phyloP scores from a whole-genome alignment of 2,329 filamentous ascomycete species.

The Anthostomella pinea region DNA sequence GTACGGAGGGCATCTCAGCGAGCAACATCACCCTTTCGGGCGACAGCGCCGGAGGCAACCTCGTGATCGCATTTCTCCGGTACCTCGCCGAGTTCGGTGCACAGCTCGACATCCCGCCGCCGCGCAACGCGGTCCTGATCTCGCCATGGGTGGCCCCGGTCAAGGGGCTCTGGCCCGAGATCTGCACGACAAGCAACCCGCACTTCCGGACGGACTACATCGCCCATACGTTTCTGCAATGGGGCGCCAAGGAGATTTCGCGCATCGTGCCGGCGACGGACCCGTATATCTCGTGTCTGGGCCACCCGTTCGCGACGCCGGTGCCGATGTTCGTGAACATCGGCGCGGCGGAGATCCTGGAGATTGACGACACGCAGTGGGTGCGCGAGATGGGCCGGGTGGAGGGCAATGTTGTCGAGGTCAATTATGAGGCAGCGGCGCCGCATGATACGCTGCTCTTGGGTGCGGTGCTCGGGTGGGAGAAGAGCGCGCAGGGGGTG shows the following conservation, averaged over 20 bases:
- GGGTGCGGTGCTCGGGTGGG: conserved; percentile 40
- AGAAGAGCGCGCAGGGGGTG: conserved; percentile 28
- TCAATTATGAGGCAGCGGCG: conserved; percentile 38
- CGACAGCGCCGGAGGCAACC: conserved; percentile 49
- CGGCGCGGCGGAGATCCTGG: conserved; percentile 30
- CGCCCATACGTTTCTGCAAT: conserved; percentile 34
- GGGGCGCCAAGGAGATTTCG: conserved; percentile 40
- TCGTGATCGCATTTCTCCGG: conserved; percentile 41
- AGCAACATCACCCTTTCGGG: conserved; percentile 42
- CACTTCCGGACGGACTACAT: conserved; percentile 39
- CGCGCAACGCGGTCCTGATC: conserved; percentile 36
- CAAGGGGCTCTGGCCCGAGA: conserved; percentile 13
- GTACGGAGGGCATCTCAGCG: conserved; percentile 32
- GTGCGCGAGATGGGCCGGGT: conserved; percentile 40
- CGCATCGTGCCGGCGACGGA: conserved; percentile 19
- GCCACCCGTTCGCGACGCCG: conserved; percentile 19
- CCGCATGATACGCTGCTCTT: conserved; percentile 46
- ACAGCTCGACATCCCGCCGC: conserved; percentile 15
- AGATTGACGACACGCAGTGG: conserved; percentile 53
- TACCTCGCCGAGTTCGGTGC: conserved; percentile 42
- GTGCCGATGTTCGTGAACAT: conserved; percentile 23
- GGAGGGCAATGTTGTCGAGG: conserved; percentile 27
- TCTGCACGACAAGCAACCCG: conserved; percentile 13
- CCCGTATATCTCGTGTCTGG: conserved; percentile 34
- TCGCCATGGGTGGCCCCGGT: conserved; percentile 26